These are phyloP conservation scores for Trichoderma breve DNA, from an alignment of 2,329 filamentous ascomycete genomes.

Conservation along the genomic window DNA sequence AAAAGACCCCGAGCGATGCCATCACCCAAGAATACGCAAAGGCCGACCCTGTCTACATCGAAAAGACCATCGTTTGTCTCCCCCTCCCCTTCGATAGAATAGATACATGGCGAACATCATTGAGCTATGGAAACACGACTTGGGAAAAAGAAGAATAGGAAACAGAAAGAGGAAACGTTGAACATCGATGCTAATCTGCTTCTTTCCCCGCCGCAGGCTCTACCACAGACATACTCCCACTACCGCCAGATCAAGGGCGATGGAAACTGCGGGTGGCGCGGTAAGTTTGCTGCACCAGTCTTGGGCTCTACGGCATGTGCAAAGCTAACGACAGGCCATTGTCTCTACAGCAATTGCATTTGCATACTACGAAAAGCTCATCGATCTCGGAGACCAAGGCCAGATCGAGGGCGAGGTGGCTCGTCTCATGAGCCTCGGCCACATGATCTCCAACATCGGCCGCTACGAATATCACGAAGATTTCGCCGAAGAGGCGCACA, in stretches of 20 bases:
- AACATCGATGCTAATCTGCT: constrained; percentile 19
- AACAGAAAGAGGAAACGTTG: not conserved
- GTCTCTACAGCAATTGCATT: constrained; percentile 74
- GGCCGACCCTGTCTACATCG: constrained; percentile 78
- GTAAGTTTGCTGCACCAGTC: constrained; percentile 54
- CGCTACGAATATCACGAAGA: constrained; percentile 73
- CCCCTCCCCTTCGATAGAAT: not conserved
- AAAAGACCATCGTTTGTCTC: constrained; percentile 76
- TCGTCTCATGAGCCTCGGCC: constrained; percentile 69
- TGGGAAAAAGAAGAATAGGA: not conserved
- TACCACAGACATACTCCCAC: constrained; percentile 80
- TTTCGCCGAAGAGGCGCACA: constrained; percentile 73
- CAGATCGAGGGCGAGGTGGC: constrained; percentile 68
- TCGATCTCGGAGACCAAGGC: constrained; percentile 62
- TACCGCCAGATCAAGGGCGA: constrained; percentile 88
- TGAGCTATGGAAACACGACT: not conserved
- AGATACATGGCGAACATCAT: not conserved
- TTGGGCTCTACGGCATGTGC: not conserved
- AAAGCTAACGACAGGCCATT: not conserved
- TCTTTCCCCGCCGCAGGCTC: constrained; percentile 51
- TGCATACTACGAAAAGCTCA: constrained; percentile 84
- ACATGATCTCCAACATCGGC: constrained; percentile 67
- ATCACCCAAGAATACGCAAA: constrained; percentile 86
- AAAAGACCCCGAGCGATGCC: constrained; percentile 70
- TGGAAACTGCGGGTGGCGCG: constrained; percentile 97